Base-by-base conservation (phyloP, 495 filamentous ascomycete genomes). In the Baudoinia panamericana region DNA sequence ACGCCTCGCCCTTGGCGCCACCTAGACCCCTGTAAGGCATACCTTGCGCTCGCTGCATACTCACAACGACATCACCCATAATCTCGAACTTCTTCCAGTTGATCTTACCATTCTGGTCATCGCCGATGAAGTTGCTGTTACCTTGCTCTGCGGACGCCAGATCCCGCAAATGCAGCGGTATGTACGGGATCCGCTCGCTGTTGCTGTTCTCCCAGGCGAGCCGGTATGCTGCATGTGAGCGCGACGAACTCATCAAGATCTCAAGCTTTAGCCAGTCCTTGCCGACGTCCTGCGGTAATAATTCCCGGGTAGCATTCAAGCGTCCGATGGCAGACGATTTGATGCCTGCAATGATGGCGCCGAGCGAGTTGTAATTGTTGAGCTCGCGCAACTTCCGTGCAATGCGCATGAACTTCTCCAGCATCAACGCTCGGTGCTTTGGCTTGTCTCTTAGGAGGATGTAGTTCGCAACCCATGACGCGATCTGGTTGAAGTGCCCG, bases 31-130 rank as follows among this genome's bases (percentile, higher is more conserved):
- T 70, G 53, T 94, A 94, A 12, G 88, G 80, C 29, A 73, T 78
- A 24, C 78, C 78, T 63, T 95, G 90, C 57, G 85, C 93, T 58
- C 75, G 77, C 67, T 93, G 85, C 26, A 97, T 80, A 4, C 82
- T 80, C 37, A 93, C 69, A 36, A 97, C 71, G 18, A 94, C 80
- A 43, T 95, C 87, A 4, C 85, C 84, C 64, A 96, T 78, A 15
- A 97, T 80, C 64, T 96, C 86, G 50, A 96, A 96, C 54, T 97
- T 97, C 64, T 80, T 85, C 90, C 90, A 97, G 55, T 95, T 96
- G 54, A 97, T 25, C 30, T 44, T 25, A 0, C 46, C 42, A n/a
- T 36, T 30, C 31, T 27, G 35, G 42, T 80, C 75, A 36, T 63
- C 67, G 17, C 80, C 71, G 8, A 94, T 65, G 30, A 92, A 87